Base-by-base conservation (phyloP, 176 grass and related monocot genomes). In the Rhipidocladum racemiflorum region DNA sequence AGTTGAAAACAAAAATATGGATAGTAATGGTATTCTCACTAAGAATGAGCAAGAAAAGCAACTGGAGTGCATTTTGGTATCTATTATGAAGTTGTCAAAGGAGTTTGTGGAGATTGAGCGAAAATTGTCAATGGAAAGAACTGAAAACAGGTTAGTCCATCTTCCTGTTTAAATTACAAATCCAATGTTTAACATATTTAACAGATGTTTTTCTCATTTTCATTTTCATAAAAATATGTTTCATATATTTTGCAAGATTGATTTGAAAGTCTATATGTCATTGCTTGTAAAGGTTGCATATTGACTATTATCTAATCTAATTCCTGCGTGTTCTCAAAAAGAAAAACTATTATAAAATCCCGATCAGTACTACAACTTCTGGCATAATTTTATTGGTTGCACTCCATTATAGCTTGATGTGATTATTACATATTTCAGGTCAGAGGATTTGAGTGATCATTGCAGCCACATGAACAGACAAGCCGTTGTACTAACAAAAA, bases 51-150 rank as follows among this genome's bases (percentile, higher is more conserved):
- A 91, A 86, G 87, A 86, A 85, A 91, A 88, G 61, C 89, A 91
- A 68, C 59, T 95, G 43, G 85, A 88, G 76, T 83, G 75, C 80
- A 85, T 93, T 86, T 80, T 88, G 54, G 79, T 82, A 72, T 88
- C 87, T 83, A 81, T 95, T 27, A 89, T 86, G 82, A 88, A 91
- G 46, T 74, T 95, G 53, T 93, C 92, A 86, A 88, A 99, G 85
- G 86, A 84, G 67, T 85, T 91, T 90, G 81, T 78, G 9, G 80
- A 88, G 64, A 90, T 92, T 54, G 92, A 91, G 83, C 70, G 77
- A 72, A 88, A 78, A 62, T 61, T 93, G 40, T 86, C 74, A 81
- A 54, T 43, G 38, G 85, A 84, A 32, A 87, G 63, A 84, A 88
- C 79, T 20, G 82, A 78, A 69, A 88, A 79, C 36, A 93, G 96